Conservation (phyloP, 2,329 filamentous ascomycete species). For the Nannizziopsis arthrosporioides region DNA sequence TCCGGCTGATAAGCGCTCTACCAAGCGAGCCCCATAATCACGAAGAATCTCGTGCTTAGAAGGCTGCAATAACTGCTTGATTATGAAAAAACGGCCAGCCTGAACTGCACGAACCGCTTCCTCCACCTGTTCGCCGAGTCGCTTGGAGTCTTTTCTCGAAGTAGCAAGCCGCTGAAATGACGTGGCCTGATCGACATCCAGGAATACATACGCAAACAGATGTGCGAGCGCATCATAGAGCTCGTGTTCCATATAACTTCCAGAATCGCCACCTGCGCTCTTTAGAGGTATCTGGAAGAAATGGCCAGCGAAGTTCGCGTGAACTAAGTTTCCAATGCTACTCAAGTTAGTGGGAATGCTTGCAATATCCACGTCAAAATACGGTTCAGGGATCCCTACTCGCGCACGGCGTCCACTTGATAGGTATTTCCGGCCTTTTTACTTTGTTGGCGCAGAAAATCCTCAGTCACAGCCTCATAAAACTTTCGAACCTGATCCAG, state of each 20-base stretch:
- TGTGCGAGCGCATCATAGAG: constrained; percentile 41
- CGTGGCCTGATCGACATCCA: constrained; percentile 38
- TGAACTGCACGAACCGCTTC: constrained; percentile 31
- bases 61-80: constrained; percentile 22
- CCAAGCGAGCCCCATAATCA: constrained; percentile 45
- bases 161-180: constrained; percentile 37
- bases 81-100: constrained; percentile 20
- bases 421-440: constrained; percentile 31
- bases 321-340: constrained; percentile 23
- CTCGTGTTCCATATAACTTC: constrained; percentile 41
- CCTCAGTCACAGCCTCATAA: constrained; percentile 15
- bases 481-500: constrained; percentile 15
- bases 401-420: constrained; percentile 20
- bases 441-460: constrained; percentile 26
- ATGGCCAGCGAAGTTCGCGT: constrained; percentile 21
- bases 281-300: constrained; percentile 20
- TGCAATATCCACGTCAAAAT: constrained; percentile 9
- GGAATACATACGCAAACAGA: constrained; percentile 38
- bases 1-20: constrained; percentile 40
- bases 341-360: not conserved
- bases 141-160: constrained; percentile 31
- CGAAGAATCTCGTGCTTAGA: constrained; percentile 29
- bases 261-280: constrained; percentile 19
- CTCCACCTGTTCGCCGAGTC: constrained; percentile 29
- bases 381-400: constrained; percentile 16